Percentiles rank a stretch among this genome's conserved stretches.
phyloP scores from a whole-genome alignment of 441 rosid species.

The Adansonia rubrostipa region DNA sequence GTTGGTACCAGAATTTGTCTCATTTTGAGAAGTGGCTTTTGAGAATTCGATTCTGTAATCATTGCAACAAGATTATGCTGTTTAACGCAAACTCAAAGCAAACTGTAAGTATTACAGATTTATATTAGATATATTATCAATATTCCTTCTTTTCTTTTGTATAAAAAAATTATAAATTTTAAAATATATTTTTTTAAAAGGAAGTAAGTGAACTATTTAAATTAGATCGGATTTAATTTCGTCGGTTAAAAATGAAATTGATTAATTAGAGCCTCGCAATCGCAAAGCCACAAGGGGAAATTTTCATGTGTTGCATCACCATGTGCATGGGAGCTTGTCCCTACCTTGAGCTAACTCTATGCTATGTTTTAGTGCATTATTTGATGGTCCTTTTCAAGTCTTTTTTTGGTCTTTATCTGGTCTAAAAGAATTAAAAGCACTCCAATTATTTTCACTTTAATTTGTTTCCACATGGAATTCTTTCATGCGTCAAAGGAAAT shows the following conservation, averaged over 20 bases:
- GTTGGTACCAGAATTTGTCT: conserved; percentile 18
- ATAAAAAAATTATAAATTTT: too few relatives aligned
- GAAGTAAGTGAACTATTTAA: too few relatives aligned
- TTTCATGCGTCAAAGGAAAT: neutral
- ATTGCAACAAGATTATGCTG: conserved; percentile 14
- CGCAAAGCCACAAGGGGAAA: neutral
- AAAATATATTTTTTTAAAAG: too few relatives aligned
- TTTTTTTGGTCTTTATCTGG: neutral
- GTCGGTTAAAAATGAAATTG: neutral
- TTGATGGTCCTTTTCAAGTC: conserved; percentile 16
- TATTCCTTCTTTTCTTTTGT: neutral
- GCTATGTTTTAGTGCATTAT: conserved; percentile 8
- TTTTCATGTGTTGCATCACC: too few relatives aligned
- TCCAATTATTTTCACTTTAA: conserved; percentile 19
- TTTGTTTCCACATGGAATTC: neutral
- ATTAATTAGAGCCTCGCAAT: neutral
- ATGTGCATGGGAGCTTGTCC: neutral
- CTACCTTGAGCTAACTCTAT: neutral
- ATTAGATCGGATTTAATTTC: too few relatives aligned
- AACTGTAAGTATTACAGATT: neutral
- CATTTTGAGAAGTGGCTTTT: neutral
- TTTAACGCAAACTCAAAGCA: neutral
- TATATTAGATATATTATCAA: neutral
- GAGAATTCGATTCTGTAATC: neutral
- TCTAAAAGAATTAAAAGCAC: conserved; percentile 5